These are phyloP conservation scores for Beauveria medogensis DNA, from an alignment of 2,329 filamentous ascomycete species.

Conservation along the genomic window DNA sequence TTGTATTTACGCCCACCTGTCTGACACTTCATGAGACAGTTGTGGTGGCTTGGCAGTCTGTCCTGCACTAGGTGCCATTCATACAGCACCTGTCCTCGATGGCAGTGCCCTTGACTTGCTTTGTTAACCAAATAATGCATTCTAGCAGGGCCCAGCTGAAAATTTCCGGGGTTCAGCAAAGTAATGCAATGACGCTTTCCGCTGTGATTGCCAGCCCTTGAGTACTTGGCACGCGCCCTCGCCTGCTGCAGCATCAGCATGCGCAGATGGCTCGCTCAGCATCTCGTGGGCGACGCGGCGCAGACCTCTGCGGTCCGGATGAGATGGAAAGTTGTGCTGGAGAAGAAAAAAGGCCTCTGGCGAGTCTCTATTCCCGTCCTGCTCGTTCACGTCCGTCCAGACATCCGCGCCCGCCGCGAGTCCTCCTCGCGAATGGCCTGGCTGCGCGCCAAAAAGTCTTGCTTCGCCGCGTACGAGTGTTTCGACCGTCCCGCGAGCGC, in stretches of 20 bases:
- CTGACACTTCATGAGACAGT: too few species aligned
- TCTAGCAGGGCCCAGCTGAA: too few species aligned
- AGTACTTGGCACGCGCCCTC: neutral
- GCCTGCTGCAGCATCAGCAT: neutral
- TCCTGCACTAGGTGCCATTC: too few species aligned
- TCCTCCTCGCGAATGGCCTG: conserved; percentile 56
- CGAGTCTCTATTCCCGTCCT: too few species aligned
- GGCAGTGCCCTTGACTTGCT: too few species aligned
- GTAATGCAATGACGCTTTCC: neutral
- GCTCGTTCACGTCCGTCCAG: conserved; percentile 23
- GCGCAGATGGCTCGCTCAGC: neutral
- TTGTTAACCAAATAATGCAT: too few species aligned
- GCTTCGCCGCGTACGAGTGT: conserved; percentile 51
- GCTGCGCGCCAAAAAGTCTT: conserved; percentile 59
- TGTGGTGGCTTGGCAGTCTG: too few species aligned
- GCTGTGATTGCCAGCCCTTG: neutral
- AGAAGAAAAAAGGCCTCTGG: too few species aligned
- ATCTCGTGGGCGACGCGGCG: neutral
- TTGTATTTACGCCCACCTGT: too few species aligned
- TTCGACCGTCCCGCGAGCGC: conserved; percentile 57
- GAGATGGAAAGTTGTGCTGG: too few species aligned
- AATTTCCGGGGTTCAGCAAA: neutral
- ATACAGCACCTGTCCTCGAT: too few species aligned
- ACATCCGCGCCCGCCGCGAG: conserved; percentile 44
- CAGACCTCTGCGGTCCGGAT: neutral